A percentile compares a stretch with the other conserved stretches of the same genome.
phyloP scores from a whole-genome alignment of 495 filamentous ascomycete genomes.

The Aspergillus panamensis region DNA sequence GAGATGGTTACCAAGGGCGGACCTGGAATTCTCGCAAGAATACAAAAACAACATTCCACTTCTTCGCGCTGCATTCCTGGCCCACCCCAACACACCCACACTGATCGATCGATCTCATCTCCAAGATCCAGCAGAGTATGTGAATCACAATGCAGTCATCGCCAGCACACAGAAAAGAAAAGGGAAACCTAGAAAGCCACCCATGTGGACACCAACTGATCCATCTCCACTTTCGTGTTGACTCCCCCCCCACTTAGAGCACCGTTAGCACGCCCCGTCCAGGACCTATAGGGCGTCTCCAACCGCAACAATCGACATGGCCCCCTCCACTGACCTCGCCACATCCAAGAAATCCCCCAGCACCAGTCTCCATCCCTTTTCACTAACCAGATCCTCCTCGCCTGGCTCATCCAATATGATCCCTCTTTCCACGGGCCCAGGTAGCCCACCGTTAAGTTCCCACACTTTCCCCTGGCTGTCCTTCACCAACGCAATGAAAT shows the following conservation, averaged over 20 bases:
- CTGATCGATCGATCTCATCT: not conserved
- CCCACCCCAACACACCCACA: too few species aligned
- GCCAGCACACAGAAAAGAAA: not conserved
- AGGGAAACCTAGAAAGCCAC: not conserved
- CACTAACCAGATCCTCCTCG: conserved; percentile 68
- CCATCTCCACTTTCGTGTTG: not conserved
- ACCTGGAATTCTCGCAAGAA: conserved; percentile 3
- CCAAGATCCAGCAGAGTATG: not conserved
- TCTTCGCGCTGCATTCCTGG: not conserved
- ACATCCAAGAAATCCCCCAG: conserved; percentile 57
- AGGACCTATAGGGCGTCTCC: not conserved
- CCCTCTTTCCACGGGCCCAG: conserved; percentile 73
- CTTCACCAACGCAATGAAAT: conserved; percentile 82
- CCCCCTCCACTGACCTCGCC: conserved; percentile 53
- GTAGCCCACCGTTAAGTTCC: conserved; percentile 76
- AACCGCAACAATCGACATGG: conserved; percentile 7
- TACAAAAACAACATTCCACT: not conserved
- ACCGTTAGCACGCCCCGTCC: not conserved
- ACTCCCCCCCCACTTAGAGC: not conserved
- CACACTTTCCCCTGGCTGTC: conserved; percentile 61
- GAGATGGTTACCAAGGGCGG: conserved; percentile 2
- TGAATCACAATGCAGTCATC: too few species aligned
- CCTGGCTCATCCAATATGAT: conserved; percentile 44
- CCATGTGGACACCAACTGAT: not conserved
- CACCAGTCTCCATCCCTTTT: conserved; percentile 59